Conservation (phyloP, 306 rosid species). For the Trifolium subterraneum region DNA sequence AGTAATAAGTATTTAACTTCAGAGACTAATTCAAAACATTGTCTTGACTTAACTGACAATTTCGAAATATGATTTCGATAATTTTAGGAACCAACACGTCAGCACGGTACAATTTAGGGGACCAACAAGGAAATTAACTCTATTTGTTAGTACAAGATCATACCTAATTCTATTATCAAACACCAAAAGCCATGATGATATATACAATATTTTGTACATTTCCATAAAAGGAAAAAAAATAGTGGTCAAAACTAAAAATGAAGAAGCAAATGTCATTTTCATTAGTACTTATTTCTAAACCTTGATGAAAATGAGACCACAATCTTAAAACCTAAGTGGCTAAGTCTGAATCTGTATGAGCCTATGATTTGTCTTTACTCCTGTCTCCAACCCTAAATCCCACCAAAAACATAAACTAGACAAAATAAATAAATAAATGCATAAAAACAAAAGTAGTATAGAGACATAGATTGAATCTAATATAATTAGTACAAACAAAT, state of each 20-base stretch:
- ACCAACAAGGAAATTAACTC: not conserved
- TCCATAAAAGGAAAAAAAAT: not conserved
- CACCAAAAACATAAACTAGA: constrained; percentile 16
- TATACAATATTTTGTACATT: not conserved
- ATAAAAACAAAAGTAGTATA: not conserved
- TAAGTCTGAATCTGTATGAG: constrained; percentile 6
- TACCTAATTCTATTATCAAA: constrained; percentile 22
- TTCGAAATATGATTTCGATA: too few species aligned
- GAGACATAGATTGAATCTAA: not conserved
- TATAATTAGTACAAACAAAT: constrained; percentile 19
- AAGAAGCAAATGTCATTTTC: constrained; percentile 26
- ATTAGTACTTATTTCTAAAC: constrained; percentile 25
- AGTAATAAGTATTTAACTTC: not conserved
- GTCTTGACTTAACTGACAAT: not conserved
- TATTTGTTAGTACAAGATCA: constrained; percentile 7
- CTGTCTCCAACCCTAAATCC: constrained; percentile 31
- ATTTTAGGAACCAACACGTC: not conserved
- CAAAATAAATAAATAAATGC: not conserved
- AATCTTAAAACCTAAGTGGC: constrained; percentile 31
- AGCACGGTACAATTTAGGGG: not conserved
- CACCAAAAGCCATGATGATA: not conserved
- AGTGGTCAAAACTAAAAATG: constrained; percentile 25
- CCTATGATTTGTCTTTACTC: constrained; percentile 39
- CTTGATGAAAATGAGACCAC: constrained; percentile 32
- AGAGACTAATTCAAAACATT: not conserved